Base-by-base conservation (phyloP, 176 grass and related monocot genomes). In the Dendrocalamus sinicus region DNA sequence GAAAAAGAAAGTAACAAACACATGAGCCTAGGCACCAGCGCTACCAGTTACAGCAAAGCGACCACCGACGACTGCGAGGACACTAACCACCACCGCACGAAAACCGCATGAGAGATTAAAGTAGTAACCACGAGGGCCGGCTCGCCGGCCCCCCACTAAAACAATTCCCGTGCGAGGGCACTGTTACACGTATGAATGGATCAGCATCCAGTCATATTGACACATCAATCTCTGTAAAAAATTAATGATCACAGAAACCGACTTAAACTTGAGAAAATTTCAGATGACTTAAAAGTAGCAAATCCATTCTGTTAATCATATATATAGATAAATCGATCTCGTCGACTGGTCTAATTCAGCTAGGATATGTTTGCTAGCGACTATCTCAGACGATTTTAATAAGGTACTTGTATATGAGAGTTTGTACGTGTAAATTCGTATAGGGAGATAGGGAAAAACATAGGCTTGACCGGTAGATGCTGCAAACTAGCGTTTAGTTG, bases 21-120 rank as follows among this genome's bases (percentile, higher is more conserved):
- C 66, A 35, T 32, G 55, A 73, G 55, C 19, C 51, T 37, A 54
- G 51, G 20, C 46, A 39, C 26, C 52, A 48, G 28, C 45, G 63
- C 63, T 35, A 39, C 59, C 66, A 1, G 23, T 9, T 58, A 39
- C 71, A 58, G 11, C 80, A 76, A 76, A 77, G 24, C 70, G 62
- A 76, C 51, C 80, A 40, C 46, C 74, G 23, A 23, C 22, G 12
- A 14, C 4, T 6, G n/a, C 37, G 26, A 20, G 76, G 37, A 22
- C 69, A 30, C 58, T 72, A 47, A 57, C 65, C 32, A 82, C 79
- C 67, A 37, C 47, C 58, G 73, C 47, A 75, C 75, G 74, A 40
- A 54, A 71, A 64, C 58, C 19, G 50, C 84, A 32, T 46, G 66
- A 69, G 26, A 41, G 82, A 66, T 61, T 85, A 81, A 89, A 89